Evolutionary conservation across 2,329 filamentous ascomycete species (phyloP).

Genomic region (Fusarium concolor): DNA sequence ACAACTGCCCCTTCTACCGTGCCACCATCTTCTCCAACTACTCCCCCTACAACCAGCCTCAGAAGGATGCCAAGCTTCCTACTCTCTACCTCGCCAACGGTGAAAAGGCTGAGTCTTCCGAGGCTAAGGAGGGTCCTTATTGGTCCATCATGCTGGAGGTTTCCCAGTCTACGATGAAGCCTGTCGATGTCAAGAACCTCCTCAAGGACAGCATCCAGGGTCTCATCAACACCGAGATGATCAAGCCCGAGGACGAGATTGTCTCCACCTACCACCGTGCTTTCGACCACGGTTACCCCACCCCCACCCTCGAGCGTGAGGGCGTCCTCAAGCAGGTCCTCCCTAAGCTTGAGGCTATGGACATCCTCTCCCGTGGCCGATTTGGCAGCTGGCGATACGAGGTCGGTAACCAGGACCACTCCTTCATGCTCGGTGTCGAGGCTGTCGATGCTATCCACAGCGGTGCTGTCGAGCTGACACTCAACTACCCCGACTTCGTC

Average conservation of each 20-base stretch:
- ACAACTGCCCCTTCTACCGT: constrained; percentile 99
- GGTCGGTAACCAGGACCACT: constrained; percentile 96
- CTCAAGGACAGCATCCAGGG: constrained; percentile 94
- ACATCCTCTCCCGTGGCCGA: constrained; percentile 93
- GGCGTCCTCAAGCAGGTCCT: constrained; percentile 92
- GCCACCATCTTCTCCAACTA: constrained; percentile 99
- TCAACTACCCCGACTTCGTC: constrained; percentile 98
- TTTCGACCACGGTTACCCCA: constrained; percentile 99
- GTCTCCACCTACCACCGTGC: constrained; percentile 98
- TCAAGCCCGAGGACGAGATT: constrained; percentile 90
- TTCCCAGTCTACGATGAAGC: constrained; percentile 95
- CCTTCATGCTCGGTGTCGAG: constrained; percentile 96
- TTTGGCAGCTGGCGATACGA: constrained; percentile 99
- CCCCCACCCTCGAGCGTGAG: constrained; percentile 93
- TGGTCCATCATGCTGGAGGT: constrained; percentile 99
- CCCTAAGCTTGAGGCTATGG: constrained; percentile 89
- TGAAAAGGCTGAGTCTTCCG: constrained; percentile 77
- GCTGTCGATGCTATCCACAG: constrained; percentile 91
- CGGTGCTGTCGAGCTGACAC: constrained; percentile 88
- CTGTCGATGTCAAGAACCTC: constrained; percentile 86
- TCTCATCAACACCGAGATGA: constrained; percentile 97
- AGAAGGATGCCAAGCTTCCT: constrained; percentile 82
- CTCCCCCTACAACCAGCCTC: constrained; percentile 97
- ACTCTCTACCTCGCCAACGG: constrained; percentile 89
- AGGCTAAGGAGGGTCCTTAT: constrained; percentile 90